These are phyloP conservation scores for Corchorus olitorius DNA, from an alignment of 345 rosid species.

Conservation along the genomic window DNA sequence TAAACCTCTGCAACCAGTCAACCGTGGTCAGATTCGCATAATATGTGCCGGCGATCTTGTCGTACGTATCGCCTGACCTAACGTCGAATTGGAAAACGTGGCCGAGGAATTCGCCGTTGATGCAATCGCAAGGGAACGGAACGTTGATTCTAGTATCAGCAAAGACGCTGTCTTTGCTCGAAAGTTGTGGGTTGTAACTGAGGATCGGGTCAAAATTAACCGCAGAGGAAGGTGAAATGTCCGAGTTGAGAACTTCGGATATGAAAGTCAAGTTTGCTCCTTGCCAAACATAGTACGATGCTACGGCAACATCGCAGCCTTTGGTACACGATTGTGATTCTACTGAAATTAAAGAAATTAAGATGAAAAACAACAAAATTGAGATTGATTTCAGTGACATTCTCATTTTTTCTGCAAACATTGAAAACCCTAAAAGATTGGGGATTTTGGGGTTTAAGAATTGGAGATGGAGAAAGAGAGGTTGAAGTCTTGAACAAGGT, in stretches of 20 bases:
- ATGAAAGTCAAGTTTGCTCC: constrained; percentile 47
- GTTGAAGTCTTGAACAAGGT: neutral
- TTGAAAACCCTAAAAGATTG: neutral
- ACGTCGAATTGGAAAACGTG: constrained; percentile 43
- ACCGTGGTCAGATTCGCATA: constrained; percentile 52
- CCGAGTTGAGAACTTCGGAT: constrained; percentile 34
- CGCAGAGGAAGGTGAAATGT: constrained; percentile 4
- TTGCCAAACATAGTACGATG: constrained; percentile 62
- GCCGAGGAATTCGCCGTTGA: constrained; percentile 42
- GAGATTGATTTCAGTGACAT: constrained; percentile 28
- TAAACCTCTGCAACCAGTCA: constrained; percentile 32
- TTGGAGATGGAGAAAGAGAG: neutral
- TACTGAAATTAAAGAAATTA: constrained; percentile 23
- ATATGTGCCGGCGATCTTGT: constrained; percentile 23
- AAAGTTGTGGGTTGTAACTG: constrained; percentile 33
- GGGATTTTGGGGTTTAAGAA: neutral
- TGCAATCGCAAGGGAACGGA: constrained; percentile 68
- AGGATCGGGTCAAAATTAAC: constrained; percentile 21
- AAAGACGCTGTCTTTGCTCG: constrained; percentile 37
- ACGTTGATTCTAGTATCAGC: constrained; percentile 33
- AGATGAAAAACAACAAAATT: constrained; percentile 15
- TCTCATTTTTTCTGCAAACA: neutral
- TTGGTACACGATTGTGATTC: constrained; percentile 43
- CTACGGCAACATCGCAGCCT: constrained; percentile 52
- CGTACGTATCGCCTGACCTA: constrained; percentile 36